Conservation (phyloP, 495 filamentous ascomycete genomes). For the Pseudevernia furfuracea region DNA sequence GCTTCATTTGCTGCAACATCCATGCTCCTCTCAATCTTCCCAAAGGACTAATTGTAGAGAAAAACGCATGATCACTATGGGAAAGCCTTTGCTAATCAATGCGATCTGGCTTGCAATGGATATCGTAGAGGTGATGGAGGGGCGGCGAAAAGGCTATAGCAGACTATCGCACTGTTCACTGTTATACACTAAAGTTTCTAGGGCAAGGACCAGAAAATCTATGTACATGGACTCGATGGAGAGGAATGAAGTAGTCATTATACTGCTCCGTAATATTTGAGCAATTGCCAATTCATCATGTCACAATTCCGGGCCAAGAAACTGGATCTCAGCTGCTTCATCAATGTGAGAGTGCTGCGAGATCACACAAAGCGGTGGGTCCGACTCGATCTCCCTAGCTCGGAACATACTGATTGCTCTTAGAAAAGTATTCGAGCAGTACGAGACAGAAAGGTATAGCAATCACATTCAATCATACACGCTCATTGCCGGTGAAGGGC, state of each 20-base stretch:
- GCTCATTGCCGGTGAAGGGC: background rate
- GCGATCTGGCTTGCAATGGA: background rate
- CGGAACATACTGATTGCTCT: constrained; percentile 10
- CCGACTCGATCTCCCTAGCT: background rate
- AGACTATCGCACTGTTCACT: too few relatives aligned
- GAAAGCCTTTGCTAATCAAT: background rate
- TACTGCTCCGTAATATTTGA: background rate
- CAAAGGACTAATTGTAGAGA: background rate
- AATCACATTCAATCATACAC: background rate
- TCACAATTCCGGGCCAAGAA: constrained; percentile 78
- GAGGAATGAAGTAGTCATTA: background rate
- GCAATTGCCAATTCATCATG: constrained; percentile 38
- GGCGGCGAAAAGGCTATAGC: background rate
- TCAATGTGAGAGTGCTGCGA: constrained; percentile 76
- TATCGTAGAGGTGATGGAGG: background rate
- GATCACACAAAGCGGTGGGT: constrained; percentile 80
- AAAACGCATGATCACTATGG: background rate
- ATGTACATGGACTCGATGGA: background rate
- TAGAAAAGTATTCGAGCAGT: constrained; percentile 69
- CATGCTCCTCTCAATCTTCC: background rate
- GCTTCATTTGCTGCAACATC: background rate
- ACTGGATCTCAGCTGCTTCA: constrained; percentile 76
- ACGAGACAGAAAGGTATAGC: constrained; percentile 75
- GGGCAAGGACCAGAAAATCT: background rate
- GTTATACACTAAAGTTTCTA: background rate